Conservation (phyloP, 495 filamentous ascomycete genomes). For the Pyronema domesticum region DNA sequence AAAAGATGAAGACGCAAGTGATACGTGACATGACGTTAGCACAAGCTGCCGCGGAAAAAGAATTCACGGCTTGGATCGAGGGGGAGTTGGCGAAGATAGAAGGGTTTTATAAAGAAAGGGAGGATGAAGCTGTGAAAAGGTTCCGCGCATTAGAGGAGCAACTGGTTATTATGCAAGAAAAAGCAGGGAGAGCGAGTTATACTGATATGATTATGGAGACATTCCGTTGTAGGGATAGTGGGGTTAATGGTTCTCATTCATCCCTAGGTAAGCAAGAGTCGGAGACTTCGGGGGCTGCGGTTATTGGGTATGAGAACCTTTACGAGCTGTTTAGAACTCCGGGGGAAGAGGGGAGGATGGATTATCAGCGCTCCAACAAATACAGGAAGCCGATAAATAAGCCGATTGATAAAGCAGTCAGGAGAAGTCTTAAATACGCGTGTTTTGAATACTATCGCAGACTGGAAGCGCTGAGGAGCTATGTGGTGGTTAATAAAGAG, state of each 20-base stretch:
- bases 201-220: not conserved
- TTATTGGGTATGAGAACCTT: not conserved
- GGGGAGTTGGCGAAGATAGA: conserved; percentile 50
- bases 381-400: conserved; percentile 17
- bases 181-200: conserved; percentile 4
- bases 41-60: conserved; percentile 26
- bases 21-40: not conserved
- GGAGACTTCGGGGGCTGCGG: not conserved
- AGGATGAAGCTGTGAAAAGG: conserved; percentile 42
- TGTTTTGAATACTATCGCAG: conserved; percentile 83
- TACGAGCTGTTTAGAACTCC: not conserved
- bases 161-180: conserved; percentile 50
- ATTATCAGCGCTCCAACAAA: conserved; percentile 12
- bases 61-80: conserved; percentile 49
- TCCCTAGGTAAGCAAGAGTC: conserved; percentile 9
- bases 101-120: conserved; percentile 46
- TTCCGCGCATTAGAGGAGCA: conserved; percentile 44
- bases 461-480: conserved; percentile 77
- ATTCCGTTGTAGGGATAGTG: no score
- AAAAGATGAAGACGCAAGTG: not conserved
- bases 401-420: conserved; percentile 34
- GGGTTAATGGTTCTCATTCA: no score
- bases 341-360: not conserved
- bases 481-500: conserved; percentile 72
- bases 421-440: conserved; percentile 75